These are phyloP conservation scores for Phlyctochytrium bullatum DNA, from an alignment of 192 early-diverging fungal genomes.

Conservation along the genomic window DNA sequence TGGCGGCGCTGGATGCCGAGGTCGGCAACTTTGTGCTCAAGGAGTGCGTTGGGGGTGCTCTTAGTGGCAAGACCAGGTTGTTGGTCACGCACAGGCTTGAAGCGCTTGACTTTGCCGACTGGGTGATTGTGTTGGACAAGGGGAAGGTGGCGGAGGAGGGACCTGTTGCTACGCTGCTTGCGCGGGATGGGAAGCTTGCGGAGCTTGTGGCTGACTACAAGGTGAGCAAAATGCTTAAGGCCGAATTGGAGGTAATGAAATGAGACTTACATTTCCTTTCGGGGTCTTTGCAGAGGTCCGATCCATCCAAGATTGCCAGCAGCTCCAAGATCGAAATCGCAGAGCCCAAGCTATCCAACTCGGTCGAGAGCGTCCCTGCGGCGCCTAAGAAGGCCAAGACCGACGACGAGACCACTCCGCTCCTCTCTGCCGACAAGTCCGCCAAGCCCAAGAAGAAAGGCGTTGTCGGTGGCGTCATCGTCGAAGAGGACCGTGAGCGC, in stretches of 20 bases:
- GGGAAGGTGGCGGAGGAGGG: conserved; percentile 39
- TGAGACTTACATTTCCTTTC: too few relatives aligned
- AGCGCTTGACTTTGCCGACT: conserved; percentile 22
- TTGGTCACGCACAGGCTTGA: conserved; percentile 45
- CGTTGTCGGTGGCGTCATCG: too few relatives aligned
- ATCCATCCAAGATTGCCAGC: background rate
- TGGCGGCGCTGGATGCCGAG: conserved; percentile 45
- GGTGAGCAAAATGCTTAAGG: background rate
- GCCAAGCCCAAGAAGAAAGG: too few relatives aligned
- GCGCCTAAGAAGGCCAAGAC: too few relatives aligned
- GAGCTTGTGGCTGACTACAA: conserved; percentile 31
- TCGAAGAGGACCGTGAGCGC: too few relatives aligned
- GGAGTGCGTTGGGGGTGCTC: conserved; percentile 44
- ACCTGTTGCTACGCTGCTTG: conserved; percentile 30
- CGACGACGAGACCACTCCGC: too few relatives aligned
- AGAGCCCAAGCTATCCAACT: background rate
- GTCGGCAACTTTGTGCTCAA: conserved; percentile 65
- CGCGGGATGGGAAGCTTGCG: background rate
- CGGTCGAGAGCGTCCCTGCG: background rate
- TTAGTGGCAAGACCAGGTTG: conserved; percentile 23
- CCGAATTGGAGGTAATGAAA: background rate
- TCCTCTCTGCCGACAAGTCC: too few relatives aligned
- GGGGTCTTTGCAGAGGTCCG: too few relatives aligned
- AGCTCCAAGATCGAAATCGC: background rate
- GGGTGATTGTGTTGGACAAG: conserved; percentile 32